Conservation (phyloP, 768 basidiomycete species). For the Sporobolomyces roseus region DNA sequence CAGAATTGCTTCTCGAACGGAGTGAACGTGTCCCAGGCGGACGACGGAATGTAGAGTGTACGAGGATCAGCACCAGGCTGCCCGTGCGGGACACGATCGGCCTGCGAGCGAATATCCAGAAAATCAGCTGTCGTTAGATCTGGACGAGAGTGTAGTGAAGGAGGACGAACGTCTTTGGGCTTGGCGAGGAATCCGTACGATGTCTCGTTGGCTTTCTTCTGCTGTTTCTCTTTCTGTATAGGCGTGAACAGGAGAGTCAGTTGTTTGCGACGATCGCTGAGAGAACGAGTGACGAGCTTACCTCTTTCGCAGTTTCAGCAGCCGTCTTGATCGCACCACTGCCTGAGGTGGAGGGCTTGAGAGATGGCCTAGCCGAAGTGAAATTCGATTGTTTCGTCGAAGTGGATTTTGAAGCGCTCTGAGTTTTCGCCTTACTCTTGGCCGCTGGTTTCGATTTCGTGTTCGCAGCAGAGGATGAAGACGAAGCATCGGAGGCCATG, state of each 20-base stretch:
- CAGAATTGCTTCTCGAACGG: constrained; percentile 85
- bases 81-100: constrained; percentile 71
- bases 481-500: too few relatives aligned
- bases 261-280: too few relatives aligned
- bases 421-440: background rate
- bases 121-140: background rate
- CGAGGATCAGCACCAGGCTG: constrained; percentile 85
- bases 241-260: constrained; percentile 49
- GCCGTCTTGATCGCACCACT: constrained; percentile 47
- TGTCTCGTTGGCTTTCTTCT: constrained; percentile 64
- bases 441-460: background rate
- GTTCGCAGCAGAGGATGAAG: constrained; percentile 6
- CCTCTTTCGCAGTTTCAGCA: constrained; percentile 42
- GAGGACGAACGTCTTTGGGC: constrained; percentile 40
- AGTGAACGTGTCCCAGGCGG: constrained; percentile 76
- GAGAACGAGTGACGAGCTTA: constrained; percentile 4
- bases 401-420: background rate
- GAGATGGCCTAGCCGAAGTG: constrained; percentile 1
- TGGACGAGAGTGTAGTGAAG: background rate
- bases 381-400: background rate
- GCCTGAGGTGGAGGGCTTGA: constrained; percentile 27
- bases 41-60: constrained; percentile 73
- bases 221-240: constrained; percentile 68
- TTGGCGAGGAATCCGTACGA: constrained; percentile 43
- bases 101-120: constrained; percentile 54